phyloP scores from a whole-genome alignment of 2,329 filamentous ascomycete species.

The Cladosporium phlei region DNA sequence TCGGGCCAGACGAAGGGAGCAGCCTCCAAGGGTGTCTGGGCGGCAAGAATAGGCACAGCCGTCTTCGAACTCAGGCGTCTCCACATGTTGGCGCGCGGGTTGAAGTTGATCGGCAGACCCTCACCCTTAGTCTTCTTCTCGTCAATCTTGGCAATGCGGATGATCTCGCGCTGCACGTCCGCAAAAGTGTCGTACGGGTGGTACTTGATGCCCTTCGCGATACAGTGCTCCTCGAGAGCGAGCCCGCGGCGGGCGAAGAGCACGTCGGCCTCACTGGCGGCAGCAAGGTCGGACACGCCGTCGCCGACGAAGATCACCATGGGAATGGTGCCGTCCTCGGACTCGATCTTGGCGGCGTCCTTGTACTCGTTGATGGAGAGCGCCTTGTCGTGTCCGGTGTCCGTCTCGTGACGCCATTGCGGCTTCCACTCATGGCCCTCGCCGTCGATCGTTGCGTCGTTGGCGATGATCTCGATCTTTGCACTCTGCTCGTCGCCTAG shows the following conservation, averaged over 20 bases:
- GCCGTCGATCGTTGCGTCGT: constrained; percentile 56
- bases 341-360: constrained; percentile 48
- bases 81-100: constrained; percentile 66
- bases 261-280: constrained; percentile 62
- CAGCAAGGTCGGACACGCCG: constrained; percentile 63
- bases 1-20: constrained; percentile 62
- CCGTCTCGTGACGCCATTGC: constrained; percentile 62
- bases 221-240: constrained; percentile 61
- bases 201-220: constrained; percentile 57
- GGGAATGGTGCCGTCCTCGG: constrained; percentile 58
- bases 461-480: constrained; percentile 63
- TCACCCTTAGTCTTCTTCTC: constrained; percentile 56
- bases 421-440: constrained; percentile 61
- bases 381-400: constrained; percentile 64
- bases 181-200: constrained; percentile 62
- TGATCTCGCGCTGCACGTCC: constrained; percentile 59
- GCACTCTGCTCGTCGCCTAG: constrained; percentile 56
- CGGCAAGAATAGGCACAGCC: constrained; percentile 48
- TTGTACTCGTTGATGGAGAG: constrained; percentile 59
- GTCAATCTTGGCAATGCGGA: constrained; percentile 55
- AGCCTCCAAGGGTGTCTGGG: constrained; percentile 54
- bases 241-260: constrained; percentile 63
- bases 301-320: constrained; percentile 67
- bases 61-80: constrained; percentile 56
- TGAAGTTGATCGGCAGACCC: constrained; percentile 58